phyloP scores from a whole-genome alignment of 2,329 filamentous ascomycete genomes.

The Colletotrichum tropicicola region DNA sequence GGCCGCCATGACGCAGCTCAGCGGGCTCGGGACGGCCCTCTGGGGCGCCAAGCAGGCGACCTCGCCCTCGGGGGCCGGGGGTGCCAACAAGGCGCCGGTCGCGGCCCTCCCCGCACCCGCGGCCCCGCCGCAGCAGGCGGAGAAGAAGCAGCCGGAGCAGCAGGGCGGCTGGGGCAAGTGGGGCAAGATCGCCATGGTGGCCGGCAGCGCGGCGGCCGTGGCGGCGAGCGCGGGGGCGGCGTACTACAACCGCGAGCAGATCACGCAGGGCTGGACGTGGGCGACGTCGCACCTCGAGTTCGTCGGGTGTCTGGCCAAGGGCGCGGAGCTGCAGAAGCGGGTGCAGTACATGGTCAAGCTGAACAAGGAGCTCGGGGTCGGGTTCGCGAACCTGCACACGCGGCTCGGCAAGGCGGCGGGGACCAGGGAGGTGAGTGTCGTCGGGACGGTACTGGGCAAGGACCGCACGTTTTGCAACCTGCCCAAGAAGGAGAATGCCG shows the following conservation, averaged over 20 bases:
- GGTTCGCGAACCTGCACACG: conserved; percentile 89
- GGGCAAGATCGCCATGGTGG: conserved; percentile 86
- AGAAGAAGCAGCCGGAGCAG: conserved; percentile 40
- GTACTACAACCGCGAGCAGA: conserved; percentile 84
- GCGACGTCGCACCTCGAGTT: conserved; percentile 92
- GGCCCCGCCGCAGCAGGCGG: conserved; percentile 38
- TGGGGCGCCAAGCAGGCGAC: conserved; percentile 62
- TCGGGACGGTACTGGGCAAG: conserved; percentile 68
- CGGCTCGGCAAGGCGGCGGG: conserved; percentile 76
- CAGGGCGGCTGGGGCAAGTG: conserved; percentile 74
- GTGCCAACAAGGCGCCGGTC: conserved; percentile 43
- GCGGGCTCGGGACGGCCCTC: conserved; percentile 73
- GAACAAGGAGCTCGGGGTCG: conserved; percentile 71
- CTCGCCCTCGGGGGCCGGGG: conserved; percentile 34
- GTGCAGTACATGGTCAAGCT: conserved; percentile 74
- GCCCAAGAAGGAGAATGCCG: conserved; percentile 62
- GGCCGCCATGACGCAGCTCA: conserved; percentile 72
- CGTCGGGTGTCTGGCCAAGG: conserved; percentile 86
- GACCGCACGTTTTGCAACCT: conserved; percentile 91
- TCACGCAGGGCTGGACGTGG: conserved; percentile 82
- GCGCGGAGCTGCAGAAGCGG: conserved; percentile 81
- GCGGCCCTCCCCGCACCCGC: conserved; percentile 46
- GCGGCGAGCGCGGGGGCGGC: conserved; percentile 85
- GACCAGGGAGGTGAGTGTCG: conserved; percentile 60
- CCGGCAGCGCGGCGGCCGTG: conserved; percentile 84